A percentile compares a stretch with the other conserved stretches of the same genome.
Conservation (phyloP, 768 basidiomycete genomes). For the Boletus rubroflammeus region DNA sequence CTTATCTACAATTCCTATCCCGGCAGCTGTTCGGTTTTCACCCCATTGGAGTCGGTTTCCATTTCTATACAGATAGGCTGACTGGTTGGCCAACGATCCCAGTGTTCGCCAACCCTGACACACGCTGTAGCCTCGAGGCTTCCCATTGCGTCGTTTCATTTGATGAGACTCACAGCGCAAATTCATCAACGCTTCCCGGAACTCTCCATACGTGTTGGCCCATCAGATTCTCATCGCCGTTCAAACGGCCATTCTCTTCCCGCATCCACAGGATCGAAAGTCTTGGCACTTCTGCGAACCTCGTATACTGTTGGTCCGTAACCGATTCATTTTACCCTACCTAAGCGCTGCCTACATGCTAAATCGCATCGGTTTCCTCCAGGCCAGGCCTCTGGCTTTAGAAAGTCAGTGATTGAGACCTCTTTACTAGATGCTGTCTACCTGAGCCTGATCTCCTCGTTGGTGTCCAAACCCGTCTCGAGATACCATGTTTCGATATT, state of each 20-base stretch:
- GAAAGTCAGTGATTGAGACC: neutral
- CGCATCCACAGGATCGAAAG: neutral
- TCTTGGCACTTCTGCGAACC: neutral
- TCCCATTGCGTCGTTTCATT: neutral
- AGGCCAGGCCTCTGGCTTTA: neutral
- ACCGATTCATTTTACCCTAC: neutral
- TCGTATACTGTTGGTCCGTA: neutral
- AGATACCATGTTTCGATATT: neutral
- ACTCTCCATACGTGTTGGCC: conserved; percentile 1
- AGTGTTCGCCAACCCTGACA: neutral
- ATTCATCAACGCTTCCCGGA: neutral
- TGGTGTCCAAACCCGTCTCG: neutral
- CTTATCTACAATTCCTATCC: conserved; percentile 10
- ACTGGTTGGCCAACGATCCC: neutral
- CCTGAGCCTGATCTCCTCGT: neutral
- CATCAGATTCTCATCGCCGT: conserved; percentile 5
- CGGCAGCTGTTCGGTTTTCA: neutral
- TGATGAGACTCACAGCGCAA: neutral
- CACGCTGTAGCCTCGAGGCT: conserved; percentile 15
- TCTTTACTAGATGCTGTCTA: neutral
- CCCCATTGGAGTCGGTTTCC: neutral
- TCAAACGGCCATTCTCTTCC: neutral
- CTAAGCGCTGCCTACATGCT: neutral
- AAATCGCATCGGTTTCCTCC: neutral
- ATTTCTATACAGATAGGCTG: neutral